Conservation (phyloP, 805 yeast genomes). For the Ogataea trehaloabstinens region DNA sequence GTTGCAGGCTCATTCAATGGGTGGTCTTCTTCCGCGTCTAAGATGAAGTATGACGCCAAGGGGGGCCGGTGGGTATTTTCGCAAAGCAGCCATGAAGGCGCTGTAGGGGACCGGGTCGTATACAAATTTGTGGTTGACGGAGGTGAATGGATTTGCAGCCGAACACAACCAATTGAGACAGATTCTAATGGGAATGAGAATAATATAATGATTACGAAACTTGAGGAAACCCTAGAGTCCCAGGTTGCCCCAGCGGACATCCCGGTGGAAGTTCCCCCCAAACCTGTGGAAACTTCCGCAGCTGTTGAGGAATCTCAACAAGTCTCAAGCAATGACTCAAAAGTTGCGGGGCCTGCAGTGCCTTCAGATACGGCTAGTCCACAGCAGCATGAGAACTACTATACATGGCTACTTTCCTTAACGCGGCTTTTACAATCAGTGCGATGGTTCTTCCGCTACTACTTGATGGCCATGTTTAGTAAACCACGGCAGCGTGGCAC, state of each 20-base stretch:
- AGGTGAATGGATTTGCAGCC: constrained; percentile 27
- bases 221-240: constrained; percentile 1
- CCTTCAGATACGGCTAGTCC: not conserved
- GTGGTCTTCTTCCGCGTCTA: constrained; percentile 15
- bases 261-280: too few relatives aligned
- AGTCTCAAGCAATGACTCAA: too few relatives aligned
- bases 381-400: constrained; percentile 12
- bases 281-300: too few relatives aligned
- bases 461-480: constrained; percentile 15
- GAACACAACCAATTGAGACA: constrained; percentile 16
- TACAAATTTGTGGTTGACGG: constrained; percentile 31
- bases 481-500: constrained; percentile 6
- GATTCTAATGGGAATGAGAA: constrained; percentile 28
- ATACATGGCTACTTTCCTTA: constrained; percentile 17
- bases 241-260: constrained; percentile 1
- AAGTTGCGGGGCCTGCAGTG: not conserved
- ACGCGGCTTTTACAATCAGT: constrained; percentile 14
- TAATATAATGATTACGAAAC: constrained; percentile 19
- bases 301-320: too few relatives aligned
- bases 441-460: constrained; percentile 22
- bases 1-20: constrained; percentile 25
- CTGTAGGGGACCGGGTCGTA: constrained; percentile 15
- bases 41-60: constrained; percentile 4
- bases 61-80: constrained; percentile 10
- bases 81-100: constrained; percentile 1